Conservation (phyloP, 805 yeast species). For the Candida pseudofarinosa region DNA sequence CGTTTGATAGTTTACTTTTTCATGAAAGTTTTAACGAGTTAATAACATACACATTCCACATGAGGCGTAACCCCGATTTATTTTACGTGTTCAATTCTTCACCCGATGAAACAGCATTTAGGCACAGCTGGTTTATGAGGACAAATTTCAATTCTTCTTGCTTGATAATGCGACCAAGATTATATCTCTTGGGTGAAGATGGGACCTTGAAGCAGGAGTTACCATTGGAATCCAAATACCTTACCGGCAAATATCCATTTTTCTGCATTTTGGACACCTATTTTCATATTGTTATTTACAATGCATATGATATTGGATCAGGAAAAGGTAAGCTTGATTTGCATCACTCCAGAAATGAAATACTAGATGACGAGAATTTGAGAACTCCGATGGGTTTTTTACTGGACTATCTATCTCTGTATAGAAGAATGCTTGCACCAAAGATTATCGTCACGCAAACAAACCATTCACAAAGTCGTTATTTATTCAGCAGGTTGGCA, state of each 20-base stretch:
- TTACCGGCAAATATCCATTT: neutral
- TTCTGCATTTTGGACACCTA: slow-evolving; percentile 29
- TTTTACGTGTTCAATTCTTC: slow-evolving; percentile 37
- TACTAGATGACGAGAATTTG: slow-evolving; percentile 11
- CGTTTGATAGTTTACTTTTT: slow-evolving; percentile 19
- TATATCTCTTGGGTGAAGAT: slow-evolving; percentile 12
- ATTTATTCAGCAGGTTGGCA: neutral
- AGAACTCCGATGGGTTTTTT: slow-evolving; percentile 14
- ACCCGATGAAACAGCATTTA: slow-evolving; percentile 44
- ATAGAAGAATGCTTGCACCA: slow-evolving; percentile 15
- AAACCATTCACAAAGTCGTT: slow-evolving; percentile 30
- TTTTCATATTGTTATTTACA: slow-evolving; percentile 23
- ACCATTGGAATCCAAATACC: neutral
- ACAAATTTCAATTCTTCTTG: slow-evolving; percentile 14
- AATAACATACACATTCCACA: slow-evolving; percentile 29
- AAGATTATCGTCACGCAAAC: slow-evolving; percentile 28
- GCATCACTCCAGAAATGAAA: slow-evolving; percentile 26
- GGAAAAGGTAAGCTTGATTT: slow-evolving; percentile 12
- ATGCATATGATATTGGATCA: slow-evolving; percentile 7
- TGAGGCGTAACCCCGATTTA: slow-evolving; percentile 34
- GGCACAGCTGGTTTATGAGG: slow-evolving; percentile 29
- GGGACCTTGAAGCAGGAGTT: neutral
- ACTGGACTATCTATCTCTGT: slow-evolving; percentile 1
- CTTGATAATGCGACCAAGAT: slow-evolving; percentile 25
- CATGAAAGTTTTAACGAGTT: slow-evolving; percentile 23